These are phyloP conservation scores for Phlyctochytrium arcticum DNA, from an alignment of 192 early-diverging fungal species.

Conservation along the genomic window DNA sequence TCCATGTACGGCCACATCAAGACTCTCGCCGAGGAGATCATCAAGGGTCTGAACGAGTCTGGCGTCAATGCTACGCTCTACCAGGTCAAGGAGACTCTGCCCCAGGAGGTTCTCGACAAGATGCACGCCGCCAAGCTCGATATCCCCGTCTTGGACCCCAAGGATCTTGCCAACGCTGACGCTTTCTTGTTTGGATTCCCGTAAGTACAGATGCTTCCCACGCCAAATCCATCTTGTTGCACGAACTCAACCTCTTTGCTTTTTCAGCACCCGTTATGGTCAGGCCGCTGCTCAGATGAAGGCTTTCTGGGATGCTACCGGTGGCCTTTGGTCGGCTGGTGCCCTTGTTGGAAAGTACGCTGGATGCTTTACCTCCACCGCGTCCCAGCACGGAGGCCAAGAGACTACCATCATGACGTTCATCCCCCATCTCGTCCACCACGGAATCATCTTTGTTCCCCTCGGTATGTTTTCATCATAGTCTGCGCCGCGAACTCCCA, in stretches of 20 bases:
- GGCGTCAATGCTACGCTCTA: conserved; percentile 50
- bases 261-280: conserved; percentile 56
- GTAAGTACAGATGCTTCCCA: conserved; percentile 10
- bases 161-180: conserved; percentile 57
- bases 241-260: neutral
- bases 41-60: conserved; percentile 60
- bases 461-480: conserved; percentile 41
- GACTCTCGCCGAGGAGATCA: conserved; percentile 56
- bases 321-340: conserved; percentile 49
- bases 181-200: conserved; percentile 68
- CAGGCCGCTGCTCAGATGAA: conserved; percentile 72
- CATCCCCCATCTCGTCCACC: conserved; percentile 68
- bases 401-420: conserved; percentile 68
- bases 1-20: conserved; percentile 66
- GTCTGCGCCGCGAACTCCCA: neutral
- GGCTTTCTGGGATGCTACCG: conserved; percentile 64
- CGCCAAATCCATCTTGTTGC: neutral
- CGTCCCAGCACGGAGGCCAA: conserved; percentile 74
- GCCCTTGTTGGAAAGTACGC: conserved; percentile 68
- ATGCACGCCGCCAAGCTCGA: conserved; percentile 55
- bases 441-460: conserved; percentile 77
- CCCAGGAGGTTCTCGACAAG: conserved; percentile 64
- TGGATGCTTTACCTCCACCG: conserved; percentile 71
- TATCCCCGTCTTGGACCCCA: conserved; percentile 51
- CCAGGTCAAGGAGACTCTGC: conserved; percentile 62